Evolutionary conservation across 2,329 filamentous ascomycete genomes (phyloP).

Genomic region (Stagonosporopsis rhizophila): DNA sequence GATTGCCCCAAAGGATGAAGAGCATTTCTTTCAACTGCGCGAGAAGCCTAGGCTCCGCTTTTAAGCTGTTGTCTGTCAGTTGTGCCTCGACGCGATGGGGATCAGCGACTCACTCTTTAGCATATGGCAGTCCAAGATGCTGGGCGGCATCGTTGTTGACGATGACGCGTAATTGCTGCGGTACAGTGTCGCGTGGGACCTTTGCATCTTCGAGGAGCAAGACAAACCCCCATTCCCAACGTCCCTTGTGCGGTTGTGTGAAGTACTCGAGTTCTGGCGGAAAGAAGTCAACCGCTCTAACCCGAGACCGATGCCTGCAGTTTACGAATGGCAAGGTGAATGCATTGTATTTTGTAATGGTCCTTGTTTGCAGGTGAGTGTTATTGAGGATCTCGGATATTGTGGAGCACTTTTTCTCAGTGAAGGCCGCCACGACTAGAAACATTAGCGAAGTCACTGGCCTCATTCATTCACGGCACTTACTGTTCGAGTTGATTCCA

Average conservation of each 20-base stretch:
- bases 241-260: conserved; percentile 59
- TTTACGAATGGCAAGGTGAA: conserved; percentile 75
- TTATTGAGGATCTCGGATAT: conserved; percentile 58
- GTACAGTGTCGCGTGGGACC: conserved; percentile 31
- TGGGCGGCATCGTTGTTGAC: conserved; percentile 68
- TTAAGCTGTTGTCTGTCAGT: conserved; percentile 59
- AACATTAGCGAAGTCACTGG: neutral
- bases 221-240: conserved; percentile 86
- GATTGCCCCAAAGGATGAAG: conserved; percentile 83
- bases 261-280: conserved; percentile 77
- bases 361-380: conserved; percentile 49
- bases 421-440: conserved; percentile 20
- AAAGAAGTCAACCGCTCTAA: conserved; percentile 83
- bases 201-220: conserved; percentile 77
- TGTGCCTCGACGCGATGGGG: neutral
- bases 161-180: conserved; percentile 66
- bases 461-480: conserved; percentile 21
- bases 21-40: conserved; percentile 70
- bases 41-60: conserved; percentile 58
- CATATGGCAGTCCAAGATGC: conserved; percentile 62
- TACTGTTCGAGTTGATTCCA: conserved; percentile 52
- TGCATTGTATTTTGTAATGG: conserved; percentile 41
- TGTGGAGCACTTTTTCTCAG: conserved; percentile 43
- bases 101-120: conserved; percentile 59
- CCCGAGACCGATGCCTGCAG: conserved; percentile 70